Conservation (phyloP, 225 moss, liverwort and hornwort genomes). For the Bryum argenteum region DNA sequence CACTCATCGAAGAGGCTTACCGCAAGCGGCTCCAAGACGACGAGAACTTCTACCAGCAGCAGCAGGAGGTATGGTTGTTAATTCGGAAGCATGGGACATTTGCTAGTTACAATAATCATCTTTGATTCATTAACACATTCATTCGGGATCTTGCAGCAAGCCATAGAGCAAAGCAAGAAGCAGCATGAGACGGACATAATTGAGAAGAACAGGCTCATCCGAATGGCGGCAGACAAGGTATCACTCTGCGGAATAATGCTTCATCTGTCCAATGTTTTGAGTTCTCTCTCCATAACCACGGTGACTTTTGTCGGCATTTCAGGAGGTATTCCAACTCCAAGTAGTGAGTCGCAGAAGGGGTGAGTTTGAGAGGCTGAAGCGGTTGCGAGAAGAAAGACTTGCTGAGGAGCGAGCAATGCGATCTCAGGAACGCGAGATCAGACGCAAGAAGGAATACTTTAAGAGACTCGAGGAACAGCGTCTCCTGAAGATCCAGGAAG, state of each 20-base stretch:
- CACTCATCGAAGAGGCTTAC: constrained; percentile 83
- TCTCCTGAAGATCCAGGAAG: constrained; percentile 74
- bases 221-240: constrained; percentile 92
- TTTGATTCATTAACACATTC: neutral
- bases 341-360: constrained; percentile 87
- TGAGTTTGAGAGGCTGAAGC: constrained; percentile 93
- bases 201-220: constrained; percentile 79
- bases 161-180: constrained; percentile 76
- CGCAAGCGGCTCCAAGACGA: constrained; percentile 84
- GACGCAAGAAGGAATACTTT: constrained; percentile 88
- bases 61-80: constrained; percentile 68
- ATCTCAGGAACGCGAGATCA: constrained; percentile 84
- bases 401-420: constrained; percentile 81
- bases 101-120: neutral
- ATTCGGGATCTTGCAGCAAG: constrained; percentile 68
- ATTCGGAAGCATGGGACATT: neutral
- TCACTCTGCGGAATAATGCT: neutral
- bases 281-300: neutral
- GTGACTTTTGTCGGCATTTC: neutral
- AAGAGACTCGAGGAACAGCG: constrained; percentile 78
- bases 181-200: constrained; percentile 87
- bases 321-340: constrained; percentile 75
- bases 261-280: neutral
- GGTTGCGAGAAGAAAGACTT: constrained; percentile 82
- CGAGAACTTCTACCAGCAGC: constrained; percentile 80